Base-by-base conservation (phyloP, 202 grass and related monocot genomes). In the Elaeis oleifera region DNA sequence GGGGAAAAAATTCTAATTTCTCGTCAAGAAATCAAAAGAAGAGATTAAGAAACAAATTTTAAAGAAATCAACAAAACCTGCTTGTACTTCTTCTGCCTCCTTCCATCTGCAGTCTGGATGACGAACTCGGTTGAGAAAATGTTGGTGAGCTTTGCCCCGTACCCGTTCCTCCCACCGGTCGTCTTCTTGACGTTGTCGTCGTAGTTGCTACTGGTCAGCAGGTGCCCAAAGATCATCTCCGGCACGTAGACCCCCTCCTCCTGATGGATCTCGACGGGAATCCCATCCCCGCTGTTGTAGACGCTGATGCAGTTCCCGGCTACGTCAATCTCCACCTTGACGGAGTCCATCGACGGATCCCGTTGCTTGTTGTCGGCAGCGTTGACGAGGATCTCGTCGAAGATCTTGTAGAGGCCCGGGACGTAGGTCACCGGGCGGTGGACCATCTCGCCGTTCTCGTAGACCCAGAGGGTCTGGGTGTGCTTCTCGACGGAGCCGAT, bases 351-450 rank as follows among this genome's bases (percentile, higher is more conserved):
- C 44, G 56, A 72, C 21, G 88, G 75, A 65, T 99, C 94, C 3
- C 94, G 83, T 80, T 99, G 94, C 78, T 99, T 99, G 75, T 99
- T 99, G 70, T 99, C 94, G 1, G 88, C 94, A 26, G 88, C 88
- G 69, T 99, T 94, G 58, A 99, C 85, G 58, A 99, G 88, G 72
- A 99, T 99, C 83, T 99, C 94, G 67, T 99, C 88, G 61, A 99
- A 94, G 74, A 99, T 89, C 74, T 99, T 94, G 82, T 99, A 99
- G 50, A 99, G 74, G 51, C 94, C 88, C 6, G 88, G 94, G 16
- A 99, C 94, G 78, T 84, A 99, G 71, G 75, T 59, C 61, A 99
- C 62, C 3, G 63, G 13, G 3, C 88, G 81, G 15, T 73, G 63
- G 50, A 61, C 75, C 88, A 99, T 89, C 75, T 64, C 85, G 21